Base-by-base conservation (phyloP, 345 rosid genomes). In the Salix brachista region DNA sequence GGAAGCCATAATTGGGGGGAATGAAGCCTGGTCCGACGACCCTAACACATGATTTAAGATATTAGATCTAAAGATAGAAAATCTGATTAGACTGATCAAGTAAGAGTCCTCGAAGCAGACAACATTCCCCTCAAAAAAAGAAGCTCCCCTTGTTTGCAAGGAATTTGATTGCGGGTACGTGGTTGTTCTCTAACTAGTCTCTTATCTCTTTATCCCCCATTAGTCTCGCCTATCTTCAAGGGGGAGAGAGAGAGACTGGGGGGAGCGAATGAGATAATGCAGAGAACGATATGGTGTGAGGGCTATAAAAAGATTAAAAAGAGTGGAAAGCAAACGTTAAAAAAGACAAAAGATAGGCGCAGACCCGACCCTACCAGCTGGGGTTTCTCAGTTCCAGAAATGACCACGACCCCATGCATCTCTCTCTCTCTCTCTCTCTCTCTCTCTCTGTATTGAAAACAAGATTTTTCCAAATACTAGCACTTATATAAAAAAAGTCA, bases 1-100 rank as follows among this genome's bases (percentile, higher is more conserved):
- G 86, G 87, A 84, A 89, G 89, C 88, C 83, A 79, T 66, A 84
- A 87, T 91, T 92, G 93, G 91, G 96, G 94, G 96, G 97, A 90
- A 92, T 91, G 96, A 92, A 92, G 97, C 97, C 97, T 92, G 97
- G 97, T 92, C 97, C 97, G 96, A 92, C 87, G 88, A 87, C 92
- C 19, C 97, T 81, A 74, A 66, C 75, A 70, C 14, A 80, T 37
- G 68, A 61, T 74, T 74, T 16, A 73, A 56, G 8, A 79, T 26
- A 50, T 70, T 78, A 71, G 82, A 83, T 84, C 86, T 80, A 46
- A 10, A 34, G 21, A 67, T 28, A 26, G 21, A 50, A 30, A 13
- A 58, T 26, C 28, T 19, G 60, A 46, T 41, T 34, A 34, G 26
- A 52, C 32, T 64, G 82, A 86, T 82, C 76, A 69, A 78, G 62